These are phyloP conservation scores for Saturnispora besseyi DNA, from an alignment of 805 yeast genomes.

Conservation along the genomic window DNA sequence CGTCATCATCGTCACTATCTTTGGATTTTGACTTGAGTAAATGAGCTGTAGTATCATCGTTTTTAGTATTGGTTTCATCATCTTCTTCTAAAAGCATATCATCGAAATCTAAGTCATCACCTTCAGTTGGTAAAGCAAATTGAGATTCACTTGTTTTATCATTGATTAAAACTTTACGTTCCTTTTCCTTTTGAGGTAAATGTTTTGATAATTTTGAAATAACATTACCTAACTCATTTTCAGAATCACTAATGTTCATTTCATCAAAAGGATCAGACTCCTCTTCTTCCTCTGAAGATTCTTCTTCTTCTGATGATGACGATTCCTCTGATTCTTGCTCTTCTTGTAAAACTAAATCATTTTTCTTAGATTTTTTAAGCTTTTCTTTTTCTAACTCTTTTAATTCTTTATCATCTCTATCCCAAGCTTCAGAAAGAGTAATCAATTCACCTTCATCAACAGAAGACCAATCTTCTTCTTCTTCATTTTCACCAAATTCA, in stretches of 20 bases:
- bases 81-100: constrained; percentile 59
- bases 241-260: constrained; percentile 25
- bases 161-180: constrained; percentile 40
- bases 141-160: constrained; percentile 58
- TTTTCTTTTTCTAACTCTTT: constrained; percentile 2
- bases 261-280: constrained; percentile 24
- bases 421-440: constrained; percentile 86
- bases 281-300: constrained; percentile 19
- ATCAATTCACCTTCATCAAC: constrained; percentile 69
- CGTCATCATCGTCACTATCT: constrained; percentile 9
- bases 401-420: constrained; percentile 52
- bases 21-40: constrained; percentile 22
- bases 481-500: constrained; percentile 39
- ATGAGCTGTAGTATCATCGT: constrained; percentile 35
- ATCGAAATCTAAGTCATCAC: constrained; percentile 50
- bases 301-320: constrained; percentile 8
- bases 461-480: constrained; percentile 61
- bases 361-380: constrained; percentile 9
- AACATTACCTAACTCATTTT: constrained; percentile 43
- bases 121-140: constrained; percentile 53
- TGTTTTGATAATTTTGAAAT: constrained; percentile 32
- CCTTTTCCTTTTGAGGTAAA: constrained; percentile 28
- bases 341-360: constrained; percentile 16
- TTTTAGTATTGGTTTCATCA: neutral
- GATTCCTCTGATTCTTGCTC: constrained; percentile 14